Evolutionary conservation across 2,329 filamentous ascomycete genomes (phyloP).

Genomic region (Phymatotrichopsis omnivora): DNA sequence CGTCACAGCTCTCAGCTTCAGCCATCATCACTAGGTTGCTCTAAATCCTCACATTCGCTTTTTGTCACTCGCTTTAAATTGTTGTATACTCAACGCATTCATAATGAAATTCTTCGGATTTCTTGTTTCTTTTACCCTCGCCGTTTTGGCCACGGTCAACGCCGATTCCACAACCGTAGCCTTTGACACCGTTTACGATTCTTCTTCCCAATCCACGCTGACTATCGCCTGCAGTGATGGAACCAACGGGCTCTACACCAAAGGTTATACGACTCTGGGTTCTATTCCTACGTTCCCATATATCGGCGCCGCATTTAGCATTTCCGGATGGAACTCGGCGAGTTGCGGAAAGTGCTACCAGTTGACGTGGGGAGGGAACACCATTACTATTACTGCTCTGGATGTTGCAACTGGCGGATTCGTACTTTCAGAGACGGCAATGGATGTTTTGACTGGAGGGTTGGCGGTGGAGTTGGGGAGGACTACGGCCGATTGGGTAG

Average conservation of each 20-base stretch:
- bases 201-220: slow-evolving; percentile 45
- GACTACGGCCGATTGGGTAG: slow-evolving; percentile 39
- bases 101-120: no score
- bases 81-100: no score
- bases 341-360: slow-evolving; percentile 51
- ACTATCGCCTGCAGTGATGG: slow-evolving; percentile 58
- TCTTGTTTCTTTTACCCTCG: no score
- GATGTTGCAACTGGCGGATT: slow-evolving; percentile 44
- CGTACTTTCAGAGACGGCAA: slow-evolving; percentile 39
- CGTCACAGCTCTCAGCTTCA: no score
- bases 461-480: slow-evolving; percentile 44
- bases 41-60: no score
- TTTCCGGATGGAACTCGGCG: slow-evolving; percentile 44
- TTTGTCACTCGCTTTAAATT: no score
- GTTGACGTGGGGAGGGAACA: slow-evolving; percentile 43
- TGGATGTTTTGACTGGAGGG: slow-evolving; percentile 47
- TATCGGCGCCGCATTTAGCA: slow-evolving; percentile 45
- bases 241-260: slow-evolving; percentile 52
- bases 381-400: slow-evolving; percentile 47
- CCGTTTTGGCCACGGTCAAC: no score
- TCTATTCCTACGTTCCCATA: slow-evolving; percentile 44
- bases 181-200: slow-evolving; percentile 63
- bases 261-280: slow-evolving; percentile 48
- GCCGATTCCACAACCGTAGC: slow-evolving; percentile 47
- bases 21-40: no score